phyloP scores from a whole-genome alignment of 306 rosid species.

The Vicia sativa region DNA sequence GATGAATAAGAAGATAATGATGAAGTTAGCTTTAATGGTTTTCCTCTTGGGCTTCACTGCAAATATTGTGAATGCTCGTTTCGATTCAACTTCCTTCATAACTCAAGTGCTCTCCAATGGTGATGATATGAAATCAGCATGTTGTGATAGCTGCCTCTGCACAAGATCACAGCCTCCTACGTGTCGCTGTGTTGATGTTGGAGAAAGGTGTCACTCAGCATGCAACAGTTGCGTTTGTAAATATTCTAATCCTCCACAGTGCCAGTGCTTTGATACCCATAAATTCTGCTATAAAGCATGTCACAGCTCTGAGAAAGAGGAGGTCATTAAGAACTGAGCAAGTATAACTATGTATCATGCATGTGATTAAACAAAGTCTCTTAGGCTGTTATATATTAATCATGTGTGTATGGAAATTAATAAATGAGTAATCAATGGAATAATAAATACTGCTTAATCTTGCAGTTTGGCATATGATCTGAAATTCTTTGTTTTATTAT shows the following conservation, averaged over 20 bases:
- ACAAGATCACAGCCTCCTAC: constrained; percentile 11
- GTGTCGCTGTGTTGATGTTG: not conserved
- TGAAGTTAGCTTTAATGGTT: not conserved
- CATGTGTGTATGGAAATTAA: no score
- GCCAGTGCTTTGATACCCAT: not conserved
- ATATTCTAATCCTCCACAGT: not conserved
- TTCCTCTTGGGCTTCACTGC: not conserved
- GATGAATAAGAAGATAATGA: not conserved
- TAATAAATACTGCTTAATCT: no score
- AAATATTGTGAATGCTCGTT: not conserved
- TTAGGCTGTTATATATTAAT: no score
- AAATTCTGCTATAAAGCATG: not conserved
- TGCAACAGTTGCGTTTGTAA: not conserved
- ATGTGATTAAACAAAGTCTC: no score
- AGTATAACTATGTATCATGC: no score
- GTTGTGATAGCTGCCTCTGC: constrained; percentile 2
- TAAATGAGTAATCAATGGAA: no score
- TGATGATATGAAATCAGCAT: constrained; percentile 2
- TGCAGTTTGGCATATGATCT: no score
- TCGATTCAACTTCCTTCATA: not conserved
- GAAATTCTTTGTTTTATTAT: no score
- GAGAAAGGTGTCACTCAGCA: constrained; percentile 16
- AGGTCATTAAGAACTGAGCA: no score
- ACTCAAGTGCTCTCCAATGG: not conserved
- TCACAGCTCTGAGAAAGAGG: no score